Conservation (phyloP, 495 filamentous ascomycete species). For the Talaromyces stipitatus region DNA sequence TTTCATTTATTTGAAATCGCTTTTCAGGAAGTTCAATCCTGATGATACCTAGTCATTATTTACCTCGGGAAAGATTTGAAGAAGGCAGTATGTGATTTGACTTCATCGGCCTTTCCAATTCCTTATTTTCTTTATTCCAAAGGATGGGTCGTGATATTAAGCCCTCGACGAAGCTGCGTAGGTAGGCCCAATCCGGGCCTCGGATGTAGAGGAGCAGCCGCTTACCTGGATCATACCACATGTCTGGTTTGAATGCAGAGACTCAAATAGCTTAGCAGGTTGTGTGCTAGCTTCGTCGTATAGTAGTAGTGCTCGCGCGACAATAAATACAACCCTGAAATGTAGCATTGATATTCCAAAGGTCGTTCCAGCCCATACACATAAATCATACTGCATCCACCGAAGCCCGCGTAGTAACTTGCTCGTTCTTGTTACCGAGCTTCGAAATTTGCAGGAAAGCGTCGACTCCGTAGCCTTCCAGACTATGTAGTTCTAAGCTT, state of each 20-base stretch:
- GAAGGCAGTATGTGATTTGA: no score
- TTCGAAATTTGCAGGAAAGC: slow-evolving; percentile 96
- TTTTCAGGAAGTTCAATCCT: background rate
- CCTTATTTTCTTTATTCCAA: no score
- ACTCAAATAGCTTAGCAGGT: no score
- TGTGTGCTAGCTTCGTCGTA: background rate
- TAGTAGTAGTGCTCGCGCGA: background rate
- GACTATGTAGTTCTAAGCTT: slow-evolving; percentile 79
- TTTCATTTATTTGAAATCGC: background rate
- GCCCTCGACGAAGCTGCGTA: no score
- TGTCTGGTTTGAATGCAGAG: no score
- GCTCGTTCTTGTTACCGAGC: slow-evolving; percentile 97
- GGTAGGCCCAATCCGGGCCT: no score
- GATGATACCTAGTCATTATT: background rate
- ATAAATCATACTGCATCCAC: slow-evolving; percentile 73
- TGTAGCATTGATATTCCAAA: background rate
- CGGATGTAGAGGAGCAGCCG: no score
- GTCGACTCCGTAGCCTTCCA: slow-evolving; percentile 97
- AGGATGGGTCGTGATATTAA: no score
- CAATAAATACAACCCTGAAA: background rate
- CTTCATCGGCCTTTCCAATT: no score
- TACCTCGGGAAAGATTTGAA: background rate
- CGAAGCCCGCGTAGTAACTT: slow-evolving; percentile 76
- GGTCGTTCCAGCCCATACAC: background rate
- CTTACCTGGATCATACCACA: no score